Conservation (phyloP, 176 grass and related monocot genomes). For the Saccharum officinarum region DNA sequence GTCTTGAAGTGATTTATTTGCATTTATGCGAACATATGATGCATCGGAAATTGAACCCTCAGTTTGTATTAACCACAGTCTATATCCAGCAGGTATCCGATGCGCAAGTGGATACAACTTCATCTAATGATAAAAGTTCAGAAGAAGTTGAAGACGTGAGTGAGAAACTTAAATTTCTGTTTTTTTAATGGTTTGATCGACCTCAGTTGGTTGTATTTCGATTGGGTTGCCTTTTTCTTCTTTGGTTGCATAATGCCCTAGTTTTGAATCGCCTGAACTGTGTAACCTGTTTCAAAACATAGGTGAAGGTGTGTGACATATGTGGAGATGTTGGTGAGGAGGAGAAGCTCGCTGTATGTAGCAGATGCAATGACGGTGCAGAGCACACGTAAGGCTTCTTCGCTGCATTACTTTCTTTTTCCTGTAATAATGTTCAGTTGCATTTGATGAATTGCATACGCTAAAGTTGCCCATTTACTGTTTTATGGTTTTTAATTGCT, state of each 20-base stretch:
- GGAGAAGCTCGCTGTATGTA: conserved; percentile 82
- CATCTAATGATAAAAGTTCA: conserved; percentile 34
- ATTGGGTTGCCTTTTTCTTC: background rate
- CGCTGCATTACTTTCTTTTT: conserved; percentile 10
- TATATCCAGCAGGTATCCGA: conserved; percentile 30
- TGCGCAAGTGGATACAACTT: conserved; percentile 17
- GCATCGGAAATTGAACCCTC: background rate
- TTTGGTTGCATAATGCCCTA: background rate
- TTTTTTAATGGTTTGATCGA: conserved; percentile 10
- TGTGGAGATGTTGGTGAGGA: conserved; percentile 93
- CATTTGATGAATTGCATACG: background rate
- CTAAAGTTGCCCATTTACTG: conserved; percentile 9
- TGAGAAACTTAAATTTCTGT: conserved; percentile 19
- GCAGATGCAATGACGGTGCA: conserved; percentile 90
- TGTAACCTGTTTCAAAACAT: conserved; percentile 33
- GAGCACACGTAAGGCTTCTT: conserved; percentile 80
- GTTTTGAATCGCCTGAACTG: conserved; percentile 22
- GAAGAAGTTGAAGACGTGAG: conserved; percentile 86
- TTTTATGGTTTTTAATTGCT: conserved; percentile 11
- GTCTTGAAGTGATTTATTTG: conserved; percentile 22
- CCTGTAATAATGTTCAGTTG: background rate
- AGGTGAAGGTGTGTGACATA: conserved; percentile 98
- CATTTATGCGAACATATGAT: conserved; percentile 1
- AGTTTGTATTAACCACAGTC: background rate
- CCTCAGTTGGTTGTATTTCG: conserved; percentile 10